These are phyloP conservation scores for Papiliotrema terrestris DNA, from an alignment of 1,284 basidiomycete genomes.

Conservation along the genomic window DNA sequence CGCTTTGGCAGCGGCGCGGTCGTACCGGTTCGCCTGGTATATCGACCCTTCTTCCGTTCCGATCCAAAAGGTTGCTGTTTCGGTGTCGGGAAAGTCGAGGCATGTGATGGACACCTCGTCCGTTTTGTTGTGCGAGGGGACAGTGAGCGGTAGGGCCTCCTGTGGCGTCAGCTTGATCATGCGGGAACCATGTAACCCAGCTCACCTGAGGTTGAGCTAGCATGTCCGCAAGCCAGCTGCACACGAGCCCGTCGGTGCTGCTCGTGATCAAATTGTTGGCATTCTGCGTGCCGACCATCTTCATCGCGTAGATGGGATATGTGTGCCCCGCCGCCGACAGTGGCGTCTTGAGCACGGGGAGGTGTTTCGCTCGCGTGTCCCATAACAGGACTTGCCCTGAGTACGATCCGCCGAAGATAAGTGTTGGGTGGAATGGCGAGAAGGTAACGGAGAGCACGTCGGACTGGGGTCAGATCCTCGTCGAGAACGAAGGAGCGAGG, in stretches of 20 bases:
- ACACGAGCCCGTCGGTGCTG: slow-evolving; percentile 93
- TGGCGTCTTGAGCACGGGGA: slow-evolving; percentile 94
- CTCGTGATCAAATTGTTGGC: slow-evolving; percentile 95
- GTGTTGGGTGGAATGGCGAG: slow-evolving; percentile 95
- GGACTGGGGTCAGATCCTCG: slow-evolving; percentile 58
- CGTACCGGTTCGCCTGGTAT: slow-evolving; percentile 92
- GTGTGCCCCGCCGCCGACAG: slow-evolving; percentile 93
- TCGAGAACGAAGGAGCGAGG: not conserved
- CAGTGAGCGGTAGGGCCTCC: slow-evolving; percentile 85
- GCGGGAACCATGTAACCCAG: not conserved
- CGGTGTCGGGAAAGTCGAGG: slow-evolving; percentile 88
- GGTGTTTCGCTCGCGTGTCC: slow-evolving; percentile 95
- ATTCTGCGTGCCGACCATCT: slow-evolving; percentile 96
- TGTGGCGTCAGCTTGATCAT: slow-evolving; percentile 40
- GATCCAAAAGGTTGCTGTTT: slow-evolving; percentile 92
- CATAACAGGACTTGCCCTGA: slow-evolving; percentile 96
- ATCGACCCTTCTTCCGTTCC: slow-evolving; percentile 97
- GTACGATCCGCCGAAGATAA: slow-evolving; percentile 96
- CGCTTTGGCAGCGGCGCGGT: slow-evolving; percentile 92
- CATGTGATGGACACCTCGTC: slow-evolving; percentile 92
- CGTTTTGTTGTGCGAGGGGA: slow-evolving; percentile 84
- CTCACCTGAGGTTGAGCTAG: slow-evolving; percentile 87
- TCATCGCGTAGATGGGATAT: slow-evolving; percentile 96
- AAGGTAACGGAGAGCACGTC: slow-evolving; percentile 95
- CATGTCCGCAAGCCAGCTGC: slow-evolving; percentile 98